These are phyloP conservation scores for Monilinia fructicola DNA, from an alignment of 2,329 filamentous ascomycete species.

Conservation along the genomic window DNA sequence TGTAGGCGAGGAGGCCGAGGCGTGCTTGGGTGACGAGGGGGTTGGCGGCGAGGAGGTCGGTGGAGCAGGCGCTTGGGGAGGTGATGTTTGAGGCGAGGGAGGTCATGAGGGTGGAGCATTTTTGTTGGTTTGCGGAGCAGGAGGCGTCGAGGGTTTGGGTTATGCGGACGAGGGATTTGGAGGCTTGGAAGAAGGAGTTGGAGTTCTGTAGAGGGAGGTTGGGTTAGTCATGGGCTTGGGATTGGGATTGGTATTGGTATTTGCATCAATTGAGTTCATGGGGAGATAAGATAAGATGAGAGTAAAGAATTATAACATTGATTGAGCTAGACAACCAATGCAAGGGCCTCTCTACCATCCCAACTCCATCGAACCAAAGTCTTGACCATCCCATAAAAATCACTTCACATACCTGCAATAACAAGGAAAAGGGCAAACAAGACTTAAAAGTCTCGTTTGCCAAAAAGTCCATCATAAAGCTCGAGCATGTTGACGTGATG, in stretches of 20 bases:
- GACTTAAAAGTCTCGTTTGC: slow-evolving; percentile 40
- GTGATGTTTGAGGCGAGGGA: slow-evolving; percentile 65
- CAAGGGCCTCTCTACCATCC: neutral
- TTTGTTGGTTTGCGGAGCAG: slow-evolving; percentile 65
- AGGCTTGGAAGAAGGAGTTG: slow-evolving; percentile 76
- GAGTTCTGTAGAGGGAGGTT: slow-evolving; percentile 61
- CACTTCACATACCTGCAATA: slow-evolving; percentile 64
- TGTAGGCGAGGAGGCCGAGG: slow-evolving; percentile 73
- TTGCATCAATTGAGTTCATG: slow-evolving; percentile 42
- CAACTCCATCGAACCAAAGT: no score
- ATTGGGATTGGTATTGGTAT: slow-evolving; percentile 57
- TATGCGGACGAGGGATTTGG: slow-evolving; percentile 68
- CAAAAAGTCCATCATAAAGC: slow-evolving; percentile 39
- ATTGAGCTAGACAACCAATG: neutral
- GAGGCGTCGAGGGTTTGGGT: slow-evolving; percentile 76
- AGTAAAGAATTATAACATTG: no score
- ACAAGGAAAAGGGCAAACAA: slow-evolving; percentile 81
- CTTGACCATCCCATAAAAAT: neutral
- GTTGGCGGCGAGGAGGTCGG: slow-evolving; percentile 67
- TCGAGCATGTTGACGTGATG: slow-evolving; percentile 48
- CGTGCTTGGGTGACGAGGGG: slow-evolving; percentile 72
- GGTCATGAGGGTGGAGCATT: slow-evolving; percentile 66
- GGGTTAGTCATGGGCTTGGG: slow-evolving; percentile 38
- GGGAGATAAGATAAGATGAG: slow-evolving; percentile 1
- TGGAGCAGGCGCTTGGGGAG: slow-evolving; percentile 62